Conservation (phyloP, 371 early-diverging fungal species). For the Mortierella sp. region DNA sequence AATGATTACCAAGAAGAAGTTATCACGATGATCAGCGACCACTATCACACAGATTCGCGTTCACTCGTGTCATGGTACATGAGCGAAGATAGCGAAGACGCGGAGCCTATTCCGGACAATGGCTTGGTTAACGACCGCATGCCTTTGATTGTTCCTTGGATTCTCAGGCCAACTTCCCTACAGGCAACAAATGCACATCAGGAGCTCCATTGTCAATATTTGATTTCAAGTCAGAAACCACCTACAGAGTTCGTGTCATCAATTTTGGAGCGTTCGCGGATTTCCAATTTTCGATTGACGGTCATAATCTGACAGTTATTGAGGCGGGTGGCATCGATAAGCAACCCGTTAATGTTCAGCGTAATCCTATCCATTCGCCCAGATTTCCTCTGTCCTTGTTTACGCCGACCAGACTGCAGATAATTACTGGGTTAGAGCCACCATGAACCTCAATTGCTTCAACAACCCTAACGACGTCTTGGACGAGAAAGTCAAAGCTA, state of each 20-base stretch:
- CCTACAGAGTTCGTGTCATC: slow-evolving; percentile 50
- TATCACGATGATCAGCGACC: slow-evolving; percentile 57
- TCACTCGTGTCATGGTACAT: slow-evolving; percentile 52
- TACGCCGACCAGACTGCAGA: slow-evolving; percentile 47
- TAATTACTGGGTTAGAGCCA: slow-evolving; percentile 58
- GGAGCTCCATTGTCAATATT: slow-evolving; percentile 38
- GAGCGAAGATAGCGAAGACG: slow-evolving; percentile 42
- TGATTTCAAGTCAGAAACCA: slow-evolving; percentile 19
- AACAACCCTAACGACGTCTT: slow-evolving; percentile 21
- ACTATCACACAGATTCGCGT: slow-evolving; percentile 54
- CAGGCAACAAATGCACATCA: slow-evolving; percentile 45
- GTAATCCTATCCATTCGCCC: slow-evolving; percentile 53
- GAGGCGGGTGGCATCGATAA: slow-evolving; percentile 60
- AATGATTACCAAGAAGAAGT: slow-evolving; percentile 58
- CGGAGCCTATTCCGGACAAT: slow-evolving; percentile 58
- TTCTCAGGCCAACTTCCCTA: slow-evolving; percentile 47
- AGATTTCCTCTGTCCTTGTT: slow-evolving; percentile 60
- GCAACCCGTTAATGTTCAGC: slow-evolving; percentile 43
- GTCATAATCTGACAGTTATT: slow-evolving; percentile 57
- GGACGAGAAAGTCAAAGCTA: slow-evolving; percentile 33
- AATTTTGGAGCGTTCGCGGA: slow-evolving; percentile 47
- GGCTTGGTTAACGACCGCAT: slow-evolving; percentile 61
- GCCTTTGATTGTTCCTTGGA: slow-evolving; percentile 56
- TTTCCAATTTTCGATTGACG: slow-evolving; percentile 57
- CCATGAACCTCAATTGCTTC: slow-evolving; percentile 47